Base-by-base conservation (phyloP, 805 yeast species). In the Aciculoconidium aculeatum region DNA sequence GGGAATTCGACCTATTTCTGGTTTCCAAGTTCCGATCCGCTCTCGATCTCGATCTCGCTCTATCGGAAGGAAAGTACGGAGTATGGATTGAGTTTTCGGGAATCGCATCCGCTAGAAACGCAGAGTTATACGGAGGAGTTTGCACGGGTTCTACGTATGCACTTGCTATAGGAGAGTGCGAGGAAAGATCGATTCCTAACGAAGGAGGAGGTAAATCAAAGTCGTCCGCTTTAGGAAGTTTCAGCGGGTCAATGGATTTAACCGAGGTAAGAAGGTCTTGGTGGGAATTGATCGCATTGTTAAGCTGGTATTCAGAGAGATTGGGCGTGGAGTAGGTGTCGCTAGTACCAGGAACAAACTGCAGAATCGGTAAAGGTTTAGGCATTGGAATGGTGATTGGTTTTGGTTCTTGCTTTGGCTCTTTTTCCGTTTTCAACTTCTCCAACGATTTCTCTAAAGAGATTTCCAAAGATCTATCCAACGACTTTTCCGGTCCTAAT, bases 301-400 rank as follows among this genome's bases (percentile, higher is more conserved):
- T 61, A 32, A 65, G 47, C 44, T 65, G 70, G 39, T 58, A 65
- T 40, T 65, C 69, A 1, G 68, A 61, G 22, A 65, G 47, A 40
- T 65, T 65, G 12, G 70, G 70, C 11, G 64, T 58, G 7, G 68
- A 61, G 42, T 55, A 64, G 31, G 47, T 25, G 22, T 9, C 20
- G 37, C 23, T 27, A 33, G 35, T 46, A n/a, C n/a, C n/a, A 45
- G 17, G 45, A 30, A 8, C 40, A 22, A 1, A 25, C 15, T 10
- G 30, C 22, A 10, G 30, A 23, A 12, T 15, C 19, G 6, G 26
- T 11, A 11, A 12, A 10, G 9, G 18, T 20, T 5, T 22, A 26
- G 15, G 30, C 11, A 10, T 10, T 5, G 15, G 23, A 11, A 8
- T 24, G 8, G 8, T 16, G 26, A 9, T 15, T 21, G n/a, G 21